Evolutionary conservation across 805 yeast species (phyloP), one percentile per base, ranked within the genome.

Genomic region (Candida bentonensis): DNA sequence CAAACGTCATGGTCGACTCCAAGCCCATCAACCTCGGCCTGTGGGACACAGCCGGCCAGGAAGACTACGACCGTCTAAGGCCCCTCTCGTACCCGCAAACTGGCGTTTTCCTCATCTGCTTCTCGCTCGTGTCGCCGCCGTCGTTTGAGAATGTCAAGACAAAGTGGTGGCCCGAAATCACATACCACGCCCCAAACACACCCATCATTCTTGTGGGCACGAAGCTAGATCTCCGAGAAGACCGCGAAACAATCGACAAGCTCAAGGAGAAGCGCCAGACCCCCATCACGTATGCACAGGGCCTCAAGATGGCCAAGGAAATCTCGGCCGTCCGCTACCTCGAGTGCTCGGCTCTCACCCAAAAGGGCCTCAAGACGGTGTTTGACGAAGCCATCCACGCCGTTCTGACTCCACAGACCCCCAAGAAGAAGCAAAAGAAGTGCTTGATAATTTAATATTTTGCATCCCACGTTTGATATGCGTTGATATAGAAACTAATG

Each of bases 31-130:
- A 84, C 56, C 69, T 87, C 43, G 94, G 94, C 21, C 70, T 87
- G 40, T 87, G 95, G 95, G 96, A 87, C 73, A 87, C 96, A 15
- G 95, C 96, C 2, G 96, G 96, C 22, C 95, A 87, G 63, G 82
- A 83, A 56, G 95, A 86, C 59, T 86, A 86, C 61, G 95, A 87
- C 60, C 70, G 95, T 48, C 70, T 86, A 55, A 72, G 96, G 62
- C 96, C 96, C 2, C 67, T 87, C 49, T 81, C 92, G 5, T 87
- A 87, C 57, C 95, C 95, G 2, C 95, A 87, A 59, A 86, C 96
- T 0, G 95, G 85, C 54, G 82, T 87, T 27, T 87, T 87, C 57
- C 64, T 87, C 44, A 74, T 84, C 47, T 87, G 96, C 63, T 87
- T 86, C 61, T 82, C 94, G 3, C 78, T 87, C 4, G 80, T 82